Evolutionary conservation across 2,329 filamentous ascomycete species (phyloP).

Genomic region (Pseudogymnoascus sp.): DNA sequence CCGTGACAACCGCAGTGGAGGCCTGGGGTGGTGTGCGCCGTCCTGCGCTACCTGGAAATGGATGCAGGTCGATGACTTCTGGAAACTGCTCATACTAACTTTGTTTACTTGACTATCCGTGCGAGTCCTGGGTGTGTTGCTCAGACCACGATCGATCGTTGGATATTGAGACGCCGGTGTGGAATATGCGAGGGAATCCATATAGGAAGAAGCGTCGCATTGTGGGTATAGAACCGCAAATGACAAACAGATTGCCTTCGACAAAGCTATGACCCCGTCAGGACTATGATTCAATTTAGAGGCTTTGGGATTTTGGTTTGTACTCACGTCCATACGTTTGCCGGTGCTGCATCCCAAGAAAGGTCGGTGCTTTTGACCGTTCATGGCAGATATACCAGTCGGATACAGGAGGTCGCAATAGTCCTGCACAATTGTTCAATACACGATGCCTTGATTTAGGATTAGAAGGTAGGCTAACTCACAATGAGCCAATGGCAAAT

Average conservation of each 20-base stretch:
- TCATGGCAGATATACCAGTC: slow-evolving; percentile 24
- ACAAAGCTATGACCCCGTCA: slow-evolving; percentile 25
- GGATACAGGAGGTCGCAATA: slow-evolving; percentile 29
- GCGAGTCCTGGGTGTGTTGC: neutral
- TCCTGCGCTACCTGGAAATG: neutral
- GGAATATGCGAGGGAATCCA: slow-evolving; percentile 30
- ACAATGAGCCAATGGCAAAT: slow-evolving; percentile 40
- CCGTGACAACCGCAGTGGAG: neutral
- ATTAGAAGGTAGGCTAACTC: slow-evolving; percentile 15
- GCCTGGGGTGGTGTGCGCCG: neutral
- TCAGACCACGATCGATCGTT: neutral
- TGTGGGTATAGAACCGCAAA: slow-evolving; percentile 35
- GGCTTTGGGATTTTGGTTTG: neutral
- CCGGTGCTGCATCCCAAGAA: slow-evolving; percentile 26
- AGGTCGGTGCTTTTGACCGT: slow-evolving; percentile 24
- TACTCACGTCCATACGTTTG: slow-evolving; percentile 27
- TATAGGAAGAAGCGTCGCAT: slow-evolving; percentile 34
- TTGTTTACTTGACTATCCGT: neutral
- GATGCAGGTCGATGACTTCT: slow-evolving; percentile 2
- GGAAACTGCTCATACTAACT: neutral
- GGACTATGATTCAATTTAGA: neutral
- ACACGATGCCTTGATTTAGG: neutral
- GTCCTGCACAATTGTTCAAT: slow-evolving; percentile 22
- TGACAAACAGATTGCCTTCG: slow-evolving; percentile 35
- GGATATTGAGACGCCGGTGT: neutral